Base-by-base conservation (phyloP, 2,329 filamentous ascomycete genomes). In the Nemania sp. region DNA sequence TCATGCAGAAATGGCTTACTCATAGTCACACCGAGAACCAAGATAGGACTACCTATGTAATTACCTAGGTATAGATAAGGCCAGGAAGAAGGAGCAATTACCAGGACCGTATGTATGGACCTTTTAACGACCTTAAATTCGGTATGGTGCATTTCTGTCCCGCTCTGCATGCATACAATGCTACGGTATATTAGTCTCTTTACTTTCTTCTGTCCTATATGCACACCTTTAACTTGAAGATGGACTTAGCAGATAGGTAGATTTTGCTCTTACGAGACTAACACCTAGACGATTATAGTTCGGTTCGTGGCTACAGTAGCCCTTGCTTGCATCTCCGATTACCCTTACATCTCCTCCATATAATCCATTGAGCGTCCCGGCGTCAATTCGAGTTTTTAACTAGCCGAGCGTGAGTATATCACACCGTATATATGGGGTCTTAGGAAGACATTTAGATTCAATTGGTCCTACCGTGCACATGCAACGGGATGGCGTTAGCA, bases 11-110 rank as follows among this genome's bases (percentile, higher is more conserved):
- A 13, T 5, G 10, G 29, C 27, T 49, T 13, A 18, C 15, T 43
- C 8, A 41, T 26, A 6, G 49, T 55, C 52, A 60, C 41, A 59
- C 52, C 54, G 41, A 47, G 22, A 38, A 45, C 41, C 45, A 41
- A 26, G 38, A 38, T 15, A 32, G 6, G 54, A 41, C 43, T 38
- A n/a, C n/a, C n/a, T n/a, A 51, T 43, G 57, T 61, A 62, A 55
- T 53, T 41, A 41, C 49, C 41, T 29, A 27, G 10, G 15, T n/a
- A 63, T 24, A 73, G 70, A 73, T 72, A 73, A 73, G 56, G 66
- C 58, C 71, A 64, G 69, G 65, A 61, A 68, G 58, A 64, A 69
- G 66, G 29, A 62, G 66, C 57, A 58, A 67, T 58, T 67, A 70
- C 71, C 53, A 61, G 66, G 63, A 64, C 52, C 27, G 58, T 68